These are phyloP conservation scores for Xylaria sp. DNA, from an alignment of 2,329 filamentous ascomycete species.

Conservation along the genomic window DNA sequence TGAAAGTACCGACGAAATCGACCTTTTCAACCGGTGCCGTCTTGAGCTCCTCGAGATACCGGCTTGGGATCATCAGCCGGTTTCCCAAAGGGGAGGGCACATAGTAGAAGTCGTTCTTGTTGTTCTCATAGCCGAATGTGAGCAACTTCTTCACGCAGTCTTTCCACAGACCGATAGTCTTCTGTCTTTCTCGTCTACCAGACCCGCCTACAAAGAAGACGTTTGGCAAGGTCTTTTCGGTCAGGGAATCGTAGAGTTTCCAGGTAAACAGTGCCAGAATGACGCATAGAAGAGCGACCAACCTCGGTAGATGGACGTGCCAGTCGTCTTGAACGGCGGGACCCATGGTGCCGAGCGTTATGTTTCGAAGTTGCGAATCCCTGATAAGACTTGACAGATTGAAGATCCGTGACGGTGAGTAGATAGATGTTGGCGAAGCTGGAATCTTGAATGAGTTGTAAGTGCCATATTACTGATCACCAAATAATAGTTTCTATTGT, in stretches of 20 bases:
- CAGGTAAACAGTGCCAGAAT: not conserved
- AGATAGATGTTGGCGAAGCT: no score
- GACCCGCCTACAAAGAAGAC: not conserved
- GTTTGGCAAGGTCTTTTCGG: not conserved
- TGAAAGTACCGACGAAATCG: not conserved
- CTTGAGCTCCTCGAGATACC: not conserved
- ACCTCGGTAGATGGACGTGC: no score
- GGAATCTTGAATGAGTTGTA: no score
- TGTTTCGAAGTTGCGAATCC: no score
- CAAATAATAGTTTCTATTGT: no score
- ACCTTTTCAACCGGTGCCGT: not conserved
- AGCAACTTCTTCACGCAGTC: not conserved
- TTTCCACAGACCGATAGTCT: not conserved
- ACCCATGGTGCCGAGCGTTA: no score
- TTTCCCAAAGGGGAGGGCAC: not conserved
- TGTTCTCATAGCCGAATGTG: not conserved
- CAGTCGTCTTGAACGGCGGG: no score
- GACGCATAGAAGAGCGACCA: no score
- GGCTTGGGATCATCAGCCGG: not conserved
- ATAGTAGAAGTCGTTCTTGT: not conserved
- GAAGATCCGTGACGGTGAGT: no score
- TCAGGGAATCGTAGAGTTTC: not conserved
- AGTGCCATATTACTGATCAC: no score
- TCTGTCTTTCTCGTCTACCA: not conserved
- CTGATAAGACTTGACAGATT: no score